Evolutionary conservation across 2,329 filamentous ascomycete genomes (phyloP).

Genomic region (Penicillium crustosum): DNA sequence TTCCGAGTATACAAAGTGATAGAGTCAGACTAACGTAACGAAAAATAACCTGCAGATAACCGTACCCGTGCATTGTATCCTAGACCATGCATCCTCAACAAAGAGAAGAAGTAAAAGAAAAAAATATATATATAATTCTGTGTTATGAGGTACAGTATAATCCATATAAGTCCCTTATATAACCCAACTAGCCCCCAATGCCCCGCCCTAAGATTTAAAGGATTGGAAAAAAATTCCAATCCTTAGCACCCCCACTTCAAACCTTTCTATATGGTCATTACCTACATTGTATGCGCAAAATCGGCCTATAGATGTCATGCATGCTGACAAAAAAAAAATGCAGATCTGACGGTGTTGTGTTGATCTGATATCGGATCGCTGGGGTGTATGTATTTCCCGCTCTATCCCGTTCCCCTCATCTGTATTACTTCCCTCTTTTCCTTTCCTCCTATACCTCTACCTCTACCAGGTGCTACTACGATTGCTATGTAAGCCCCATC

Average conservation of each 20-base stretch:
- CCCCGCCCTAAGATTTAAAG: constrained; percentile 12
- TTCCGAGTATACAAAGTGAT: neutral
- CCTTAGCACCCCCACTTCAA: constrained; percentile 4
- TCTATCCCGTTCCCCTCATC: constrained; percentile 2
- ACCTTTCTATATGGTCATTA: neutral
- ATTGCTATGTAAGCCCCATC: constrained; percentile 3
- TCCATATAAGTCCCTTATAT: neutral
- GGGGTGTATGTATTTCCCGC: constrained; percentile 9
- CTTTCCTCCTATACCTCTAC: neutral
- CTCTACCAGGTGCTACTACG: neutral
- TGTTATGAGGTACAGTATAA: neutral
- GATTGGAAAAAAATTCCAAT: neutral
- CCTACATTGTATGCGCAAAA: constrained; percentile 1
- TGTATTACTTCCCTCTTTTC: neutral
- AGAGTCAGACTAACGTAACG: neutral
- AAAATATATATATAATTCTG: neutral
- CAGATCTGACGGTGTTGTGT: neutral
- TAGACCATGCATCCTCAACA: neutral
- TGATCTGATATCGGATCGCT: constrained; percentile 4
- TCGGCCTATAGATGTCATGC: constrained; percentile 19
- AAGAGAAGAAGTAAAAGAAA: neutral
- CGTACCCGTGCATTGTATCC: constrained; percentile 4
- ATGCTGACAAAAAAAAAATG: constrained; percentile 15
- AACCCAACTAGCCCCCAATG: constrained; percentile 7
- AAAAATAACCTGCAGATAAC: neutral